Conservation (phyloP, 2,329 filamentous ascomycete species). For the Epichloe baconii region DNA sequence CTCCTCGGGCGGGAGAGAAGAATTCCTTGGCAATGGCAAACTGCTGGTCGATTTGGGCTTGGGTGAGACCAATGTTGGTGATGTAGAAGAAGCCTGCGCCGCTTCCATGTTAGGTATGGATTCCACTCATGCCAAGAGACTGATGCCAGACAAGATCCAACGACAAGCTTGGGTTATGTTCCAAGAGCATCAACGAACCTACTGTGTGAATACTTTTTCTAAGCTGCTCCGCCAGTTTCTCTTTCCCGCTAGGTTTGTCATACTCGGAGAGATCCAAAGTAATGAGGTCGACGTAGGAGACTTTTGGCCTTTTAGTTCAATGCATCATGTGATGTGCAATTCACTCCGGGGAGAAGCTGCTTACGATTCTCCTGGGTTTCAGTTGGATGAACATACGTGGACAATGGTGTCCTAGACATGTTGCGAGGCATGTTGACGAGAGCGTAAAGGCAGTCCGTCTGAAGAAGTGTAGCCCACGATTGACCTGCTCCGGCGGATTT, state of each 20-base stretch:
- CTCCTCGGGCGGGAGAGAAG: slow-evolving; percentile 42
- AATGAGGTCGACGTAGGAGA: slow-evolving; percentile 42
- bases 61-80: slow-evolving; percentile 46
- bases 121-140: not conserved
- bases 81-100: slow-evolving; percentile 45
- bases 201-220: slow-evolving; percentile 38
- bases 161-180: not conserved
- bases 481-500: not conserved
- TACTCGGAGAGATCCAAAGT: slow-evolving; percentile 44
- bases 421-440: not conserved
- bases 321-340: not conserved
- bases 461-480: not conserved
- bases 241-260: slow-evolving; percentile 39
- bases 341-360: not conserved
- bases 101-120: not conserved
- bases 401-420: not conserved
- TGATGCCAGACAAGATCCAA: too few species aligned
- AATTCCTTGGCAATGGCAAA: slow-evolving; percentile 48
- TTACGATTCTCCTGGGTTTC: not conserved
- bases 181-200: slow-evolving; percentile 1
- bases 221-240: slow-evolving; percentile 38
- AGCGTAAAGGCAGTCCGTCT: not conserved
- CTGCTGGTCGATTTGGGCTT: slow-evolving; percentile 46
- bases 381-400: not conserved
- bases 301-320: not conserved